Base-by-base conservation (phyloP, 495 filamentous ascomycete genomes). In the Talaromyces borbonicus region DNA sequence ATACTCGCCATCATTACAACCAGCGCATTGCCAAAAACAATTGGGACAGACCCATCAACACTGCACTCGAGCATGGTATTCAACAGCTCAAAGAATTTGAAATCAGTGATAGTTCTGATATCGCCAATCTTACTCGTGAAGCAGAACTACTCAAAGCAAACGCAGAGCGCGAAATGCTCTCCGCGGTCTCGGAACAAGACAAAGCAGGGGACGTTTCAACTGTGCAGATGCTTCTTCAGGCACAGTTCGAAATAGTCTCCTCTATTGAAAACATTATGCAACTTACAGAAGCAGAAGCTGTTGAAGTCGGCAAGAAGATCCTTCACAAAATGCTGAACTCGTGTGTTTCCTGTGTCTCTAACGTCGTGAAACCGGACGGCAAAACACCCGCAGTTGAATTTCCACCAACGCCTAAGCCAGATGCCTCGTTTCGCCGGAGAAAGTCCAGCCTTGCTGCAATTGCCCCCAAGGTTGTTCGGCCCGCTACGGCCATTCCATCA, bases 341-440 rank as follows among this genome's bases (percentile, higher is more conserved):
- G 6, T 90, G 87, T 48, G 79, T 78, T 16, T 72, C 79, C 29
- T 78, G 83, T 2, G 73, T 80, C 20, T 81, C 83, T 11, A 84
- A 89, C 51, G 78, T 96, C 33, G 83, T 99, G 56, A 95, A 94
- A 58, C 87, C 90, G 7, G 90, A 93, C 54, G 89, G 87, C 27
- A 81, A 74, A 37, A 63, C 85, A 55, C 72, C 81, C 9, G 61
- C 78, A 26, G 69, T 76, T 0, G 77, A 83, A 52, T 20, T 42
- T 18, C 38, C 39, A 31, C 59, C 57, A 5, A 84, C 87, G 5
- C 73, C 71, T 16, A 80, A 79, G 52, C 56, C 75, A 9, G 84
- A 83, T 4, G 87, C 86, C 14, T 78, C 83, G 0, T 90, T 88
- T 61, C 73, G 80, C 27, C 85, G 82, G 65, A 90, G 85, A 68